phyloP scores from a whole-genome alignment of 2,329 filamentous ascomycete species.

The Fusarium zealandicum region DNA sequence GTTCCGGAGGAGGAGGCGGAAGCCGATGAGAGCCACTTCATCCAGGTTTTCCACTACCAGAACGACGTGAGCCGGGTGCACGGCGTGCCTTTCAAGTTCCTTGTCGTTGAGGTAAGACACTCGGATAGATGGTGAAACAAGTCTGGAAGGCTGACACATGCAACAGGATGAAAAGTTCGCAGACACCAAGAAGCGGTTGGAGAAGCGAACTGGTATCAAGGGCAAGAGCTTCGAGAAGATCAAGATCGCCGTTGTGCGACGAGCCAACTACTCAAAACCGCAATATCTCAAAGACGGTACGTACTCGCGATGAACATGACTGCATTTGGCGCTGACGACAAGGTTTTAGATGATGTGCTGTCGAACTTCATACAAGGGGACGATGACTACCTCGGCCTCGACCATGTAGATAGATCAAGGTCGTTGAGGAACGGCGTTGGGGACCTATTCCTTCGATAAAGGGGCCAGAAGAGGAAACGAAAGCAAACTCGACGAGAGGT shows the following conservation, averaged over 20 bases:
- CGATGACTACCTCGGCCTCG: slow-evolving; percentile 70
- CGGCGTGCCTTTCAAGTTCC: slow-evolving; percentile 89
- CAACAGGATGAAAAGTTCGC: slow-evolving; percentile 80
- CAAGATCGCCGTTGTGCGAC: slow-evolving; percentile 85
- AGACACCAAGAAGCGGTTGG: slow-evolving; percentile 93
- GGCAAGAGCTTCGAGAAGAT: slow-evolving; percentile 99
- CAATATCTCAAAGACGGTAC: slow-evolving; percentile 86
- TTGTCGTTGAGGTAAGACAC: slow-evolving; percentile 75
- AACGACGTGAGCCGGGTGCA: slow-evolving; percentile 85
- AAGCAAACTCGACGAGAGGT: slow-evolving; percentile 6
- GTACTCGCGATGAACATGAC: background rate
- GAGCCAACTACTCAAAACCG: slow-evolving; percentile 77
- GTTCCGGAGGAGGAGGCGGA: slow-evolving; percentile 77
- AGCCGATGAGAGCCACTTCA: slow-evolving; percentile 63
- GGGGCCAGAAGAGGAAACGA: slow-evolving; percentile 2
- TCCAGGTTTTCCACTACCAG: slow-evolving; percentile 91
- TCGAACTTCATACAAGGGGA: slow-evolving; percentile 60
- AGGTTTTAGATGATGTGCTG: slow-evolving; percentile 62
- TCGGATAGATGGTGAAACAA: background rate
- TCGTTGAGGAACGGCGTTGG: slow-evolving; percentile 65
- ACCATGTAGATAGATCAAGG: slow-evolving; percentile 69
- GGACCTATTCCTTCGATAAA: slow-evolving; percentile 66
- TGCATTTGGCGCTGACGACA: slow-evolving; percentile 30
- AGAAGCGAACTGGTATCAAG: slow-evolving; percentile 91
- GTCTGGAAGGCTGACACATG: slow-evolving; percentile 8